Conservation (phyloP, 805 yeast species). For the Wickerhamomyces chaumierensis region DNA sequence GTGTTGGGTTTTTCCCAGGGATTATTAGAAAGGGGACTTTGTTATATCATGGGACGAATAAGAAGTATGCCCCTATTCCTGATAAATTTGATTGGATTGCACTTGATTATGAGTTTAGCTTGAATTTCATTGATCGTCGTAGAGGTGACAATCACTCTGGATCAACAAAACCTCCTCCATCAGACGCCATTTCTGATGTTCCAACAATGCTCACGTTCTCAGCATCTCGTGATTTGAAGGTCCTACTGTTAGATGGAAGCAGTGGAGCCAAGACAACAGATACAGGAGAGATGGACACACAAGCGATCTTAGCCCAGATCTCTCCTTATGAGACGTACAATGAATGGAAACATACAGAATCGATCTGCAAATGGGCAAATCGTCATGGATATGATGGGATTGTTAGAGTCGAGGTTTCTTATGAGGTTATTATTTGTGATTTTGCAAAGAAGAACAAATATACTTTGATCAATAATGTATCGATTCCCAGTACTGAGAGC, state of each 20-base stretch:
- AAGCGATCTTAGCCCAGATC: slow-evolving; percentile 28
- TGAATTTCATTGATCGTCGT: slow-evolving; percentile 28
- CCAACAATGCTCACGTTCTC: slow-evolving; percentile 32
- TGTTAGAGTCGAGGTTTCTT: slow-evolving; percentile 48
- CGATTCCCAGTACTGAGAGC: slow-evolving; percentile 26
- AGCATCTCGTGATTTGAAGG: slow-evolving; percentile 33
- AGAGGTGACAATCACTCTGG: slow-evolving; percentile 4
- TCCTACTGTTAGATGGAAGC: slow-evolving; percentile 53
- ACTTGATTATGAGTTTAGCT: slow-evolving; percentile 51
- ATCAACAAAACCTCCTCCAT: slow-evolving; percentile 1
- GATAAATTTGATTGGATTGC: slow-evolving; percentile 50
- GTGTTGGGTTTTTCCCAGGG: slow-evolving; percentile 50
- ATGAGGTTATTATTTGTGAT: slow-evolving; percentile 51
- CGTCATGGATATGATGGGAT: slow-evolving; percentile 47
- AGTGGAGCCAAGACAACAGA: slow-evolving; percentile 44
- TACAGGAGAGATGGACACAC: slow-evolving; percentile 56
- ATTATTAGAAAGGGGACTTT: slow-evolving; percentile 47
- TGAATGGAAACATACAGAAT: slow-evolving; percentile 36
- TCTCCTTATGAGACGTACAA: slow-evolving; percentile 17
- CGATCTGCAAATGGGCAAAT: slow-evolving; percentile 41
- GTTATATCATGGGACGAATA: slow-evolving; percentile 39
- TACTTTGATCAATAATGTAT: slow-evolving; percentile 33
- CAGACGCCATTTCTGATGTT: too few species aligned
- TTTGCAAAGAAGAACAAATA: slow-evolving; percentile 36
- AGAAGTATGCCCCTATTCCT: slow-evolving; percentile 27